Evolutionary conservation across 495 filamentous ascomycete genomes (phyloP), one percentile per base, ranked within the genome.

Genomic region (Ascodesmis nigricans): DNA sequence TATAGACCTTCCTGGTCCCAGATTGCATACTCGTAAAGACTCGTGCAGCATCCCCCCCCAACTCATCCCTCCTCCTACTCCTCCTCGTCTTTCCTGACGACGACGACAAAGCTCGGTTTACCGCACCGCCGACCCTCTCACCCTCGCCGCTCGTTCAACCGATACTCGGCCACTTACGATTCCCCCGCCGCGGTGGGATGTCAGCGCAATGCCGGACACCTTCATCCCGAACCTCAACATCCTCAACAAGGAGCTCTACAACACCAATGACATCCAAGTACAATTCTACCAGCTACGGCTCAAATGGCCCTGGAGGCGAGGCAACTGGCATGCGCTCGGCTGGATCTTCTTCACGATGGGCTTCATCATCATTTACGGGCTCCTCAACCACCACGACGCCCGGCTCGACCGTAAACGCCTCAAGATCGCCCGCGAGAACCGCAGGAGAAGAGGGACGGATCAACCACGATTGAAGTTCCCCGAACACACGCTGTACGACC

Each of bases 381-480:
- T 48, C n/a, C 35, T 52, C 7, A 48, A 52, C 21, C 26, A 41
- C 7, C 49, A 51, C 33, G 49, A 52, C 15, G 33, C 48, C 13
- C 48, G 47, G 16, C 32, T 52, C 20, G 49, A 52, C 36, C 35
- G 37, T 21, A 39, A 36, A 21, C 40, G 49, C 22, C 41, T 52
- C 10, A 36, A 38, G 21, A 14, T 52, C 7, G 48, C 44, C 13
- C 44, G 21, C 10, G 32, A 43, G 15, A 36, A 36, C 11, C 35
- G 43, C 11, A 33, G 39, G 20, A 26, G 23, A 7, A 16, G 15
- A 20, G 29, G 4, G 10, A 31, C 13, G 10, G 2, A 11, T 3
- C n/a, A n/a, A n/a, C n/a, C n/a, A n/a, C 17, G 29, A 16, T 10
- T 20, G 22, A 27, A 28, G 38, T 15, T 38, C 4, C 22, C 26